phyloP scores from a whole-genome alignment of 192 early-diverging fungal species.

The Gryganskiella cystojenkinii region DNA sequence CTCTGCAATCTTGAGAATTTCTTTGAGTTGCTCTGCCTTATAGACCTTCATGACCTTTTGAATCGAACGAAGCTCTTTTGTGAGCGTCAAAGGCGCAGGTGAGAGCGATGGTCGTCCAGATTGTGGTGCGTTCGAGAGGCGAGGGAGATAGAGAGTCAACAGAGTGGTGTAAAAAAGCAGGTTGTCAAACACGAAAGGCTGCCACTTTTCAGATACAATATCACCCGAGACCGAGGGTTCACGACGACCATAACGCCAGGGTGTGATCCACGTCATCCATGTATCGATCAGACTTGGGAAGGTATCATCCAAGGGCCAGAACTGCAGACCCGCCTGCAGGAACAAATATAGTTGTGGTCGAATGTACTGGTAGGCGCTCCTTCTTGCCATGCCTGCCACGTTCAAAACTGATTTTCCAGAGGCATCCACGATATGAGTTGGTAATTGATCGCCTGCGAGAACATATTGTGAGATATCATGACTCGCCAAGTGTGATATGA shows the following conservation, averaged over 20 bases:
- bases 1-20: conserved; percentile 43
- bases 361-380: conserved; percentile 45
- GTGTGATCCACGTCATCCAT: conserved; percentile 47
- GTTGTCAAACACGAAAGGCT: conserved; percentile 48
- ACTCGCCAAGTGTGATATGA: conserved; percentile 25
- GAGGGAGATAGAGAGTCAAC: conserved; percentile 29
- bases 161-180: conserved; percentile 42
- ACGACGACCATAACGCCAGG: conserved; percentile 43
- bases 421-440: conserved; percentile 16
- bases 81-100: conserved; percentile 27
- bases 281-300: conserved; percentile 36
- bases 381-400: conserved; percentile 34
- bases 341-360: conserved; percentile 44
- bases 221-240: conserved; percentile 27
- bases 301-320: conserved; percentile 41
- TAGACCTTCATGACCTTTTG: conserved; percentile 44
- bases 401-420: conserved; percentile 35
- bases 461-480: conserved; percentile 35
- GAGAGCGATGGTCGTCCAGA: conserved; percentile 4
- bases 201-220: conserved; percentile 43
- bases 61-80: conserved; percentile 32
- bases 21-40: conserved; percentile 36
- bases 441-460: conserved; percentile 34
- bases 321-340: conserved; percentile 20
- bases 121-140: conserved; percentile 31